Evolutionary conservation across 164 flowering plant genomes (phyloP).

Genomic region (Liriodendron chinense): DNA sequence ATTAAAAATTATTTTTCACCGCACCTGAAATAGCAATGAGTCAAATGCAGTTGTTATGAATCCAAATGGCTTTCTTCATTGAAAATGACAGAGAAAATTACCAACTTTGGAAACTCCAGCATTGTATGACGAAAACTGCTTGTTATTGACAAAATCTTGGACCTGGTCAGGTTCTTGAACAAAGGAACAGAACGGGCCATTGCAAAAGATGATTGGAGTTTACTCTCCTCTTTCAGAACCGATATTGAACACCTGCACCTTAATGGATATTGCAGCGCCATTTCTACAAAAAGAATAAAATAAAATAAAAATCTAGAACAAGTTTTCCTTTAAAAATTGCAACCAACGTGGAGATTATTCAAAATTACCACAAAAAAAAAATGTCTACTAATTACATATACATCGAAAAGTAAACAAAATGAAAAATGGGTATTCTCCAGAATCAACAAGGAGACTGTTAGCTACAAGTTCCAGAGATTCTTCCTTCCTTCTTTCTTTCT

Average conservation of each 20-base stretch:
- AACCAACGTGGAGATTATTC: no score
- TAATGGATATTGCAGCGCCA: constrained; percentile 29
- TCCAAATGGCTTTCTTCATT: background rate
- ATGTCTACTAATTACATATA: no score
- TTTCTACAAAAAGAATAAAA: constrained; percentile 9
- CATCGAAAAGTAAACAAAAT: no score
- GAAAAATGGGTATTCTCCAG: no score
- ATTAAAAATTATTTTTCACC: no score
- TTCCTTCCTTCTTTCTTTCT: no score
- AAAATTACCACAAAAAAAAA: no score
- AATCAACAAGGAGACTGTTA: no score
- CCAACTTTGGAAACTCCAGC: constrained; percentile 11
- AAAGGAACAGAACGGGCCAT: constrained; percentile 6
- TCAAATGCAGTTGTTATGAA: background rate
- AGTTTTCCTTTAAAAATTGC: background rate
- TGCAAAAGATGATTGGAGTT: constrained; percentile 10
- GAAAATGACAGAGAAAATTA: constrained; percentile 9
- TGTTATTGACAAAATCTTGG: constrained; percentile 8
- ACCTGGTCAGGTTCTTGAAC: background rate
- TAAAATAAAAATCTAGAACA: background rate
- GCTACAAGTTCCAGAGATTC: no score
- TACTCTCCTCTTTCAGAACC: constrained; percentile 8
- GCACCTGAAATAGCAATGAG: background rate
- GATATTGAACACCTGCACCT: constrained; percentile 9
- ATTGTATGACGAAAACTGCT: background rate